Percentiles rank a stretch among this genome's conserved stretches.
Evolutionary conservation across 306 rosid genomes (phyloP).

Genomic region (Lagenaria siceraria): DNA sequence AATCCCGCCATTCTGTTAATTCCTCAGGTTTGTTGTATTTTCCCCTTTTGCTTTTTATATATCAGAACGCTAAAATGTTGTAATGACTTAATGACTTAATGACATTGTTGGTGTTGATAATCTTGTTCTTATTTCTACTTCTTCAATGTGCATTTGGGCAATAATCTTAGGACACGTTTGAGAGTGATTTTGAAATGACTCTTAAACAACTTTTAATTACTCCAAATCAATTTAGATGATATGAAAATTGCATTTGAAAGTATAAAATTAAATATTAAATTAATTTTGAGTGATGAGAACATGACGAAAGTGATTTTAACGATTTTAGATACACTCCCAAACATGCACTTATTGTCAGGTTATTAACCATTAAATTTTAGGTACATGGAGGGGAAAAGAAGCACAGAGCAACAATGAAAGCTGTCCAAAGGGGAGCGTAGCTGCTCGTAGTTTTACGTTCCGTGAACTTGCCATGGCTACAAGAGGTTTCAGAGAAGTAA

Average conservation of each 20-base stretch:
- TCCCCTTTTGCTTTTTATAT: neutral
- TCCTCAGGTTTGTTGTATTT: conserved; percentile 18
- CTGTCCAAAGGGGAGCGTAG: conserved; percentile 13
- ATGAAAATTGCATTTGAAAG: too few relatives aligned
- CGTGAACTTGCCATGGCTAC: conserved; percentile 80
- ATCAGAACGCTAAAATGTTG: neutral
- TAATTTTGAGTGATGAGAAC: too few relatives aligned
- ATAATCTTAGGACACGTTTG: too few relatives aligned
- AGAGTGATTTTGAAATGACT: too few relatives aligned
- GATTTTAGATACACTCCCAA: too few relatives aligned
- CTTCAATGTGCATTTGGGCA: neutral
- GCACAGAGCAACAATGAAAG: conserved; percentile 6
- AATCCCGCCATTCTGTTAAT: neutral
- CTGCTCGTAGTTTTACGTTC: conserved; percentile 46
- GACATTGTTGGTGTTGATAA: neutral
- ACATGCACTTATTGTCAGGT: neutral
- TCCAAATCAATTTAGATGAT: too few relatives aligned
- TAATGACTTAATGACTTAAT: neutral
- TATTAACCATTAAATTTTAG: conserved; percentile 13
- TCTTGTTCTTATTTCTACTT: neutral
- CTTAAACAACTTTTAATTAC: too few relatives aligned
- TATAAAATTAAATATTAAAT: too few relatives aligned
- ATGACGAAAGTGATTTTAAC: too few relatives aligned
- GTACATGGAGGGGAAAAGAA: conserved; percentile 26
- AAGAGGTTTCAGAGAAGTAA: conserved; percentile 52